phyloP scores from a whole-genome alignment of 208 protist genomes.

The Wallacemonas sp. region DNA sequence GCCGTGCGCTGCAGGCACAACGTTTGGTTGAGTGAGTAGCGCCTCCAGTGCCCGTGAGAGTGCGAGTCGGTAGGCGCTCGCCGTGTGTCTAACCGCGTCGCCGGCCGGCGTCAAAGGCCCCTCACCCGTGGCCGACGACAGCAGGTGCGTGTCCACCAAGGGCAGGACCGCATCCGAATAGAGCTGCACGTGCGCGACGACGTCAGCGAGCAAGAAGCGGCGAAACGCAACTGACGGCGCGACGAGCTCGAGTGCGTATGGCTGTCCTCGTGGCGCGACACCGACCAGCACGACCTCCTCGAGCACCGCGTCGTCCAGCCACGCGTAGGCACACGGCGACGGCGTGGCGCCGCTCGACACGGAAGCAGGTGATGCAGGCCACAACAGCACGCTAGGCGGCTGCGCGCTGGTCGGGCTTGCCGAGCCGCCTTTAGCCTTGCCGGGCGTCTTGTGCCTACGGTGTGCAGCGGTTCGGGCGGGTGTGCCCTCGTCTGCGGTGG shows the following conservation, averaged over 20 bases:
- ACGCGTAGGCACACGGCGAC: background rate
- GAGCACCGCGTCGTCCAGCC: conserved; percentile 48
- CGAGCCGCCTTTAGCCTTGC: too few species aligned
- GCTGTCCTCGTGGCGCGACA: conserved; percentile 41
- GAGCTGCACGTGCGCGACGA: background rate
- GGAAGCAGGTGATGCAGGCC: too few species aligned
- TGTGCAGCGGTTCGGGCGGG: too few species aligned
- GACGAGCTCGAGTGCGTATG: conserved; percentile 49
- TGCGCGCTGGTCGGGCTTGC: too few species aligned
- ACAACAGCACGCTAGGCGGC: too few species aligned
- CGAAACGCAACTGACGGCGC: conserved; percentile 38
- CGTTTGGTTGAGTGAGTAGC: background rate
- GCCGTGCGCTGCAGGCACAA: background rate
- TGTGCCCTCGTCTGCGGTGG: too few species aligned
- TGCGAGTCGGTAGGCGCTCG: background rate
- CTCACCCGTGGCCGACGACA: background rate
- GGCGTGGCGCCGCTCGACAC: background rate
- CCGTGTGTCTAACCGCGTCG: background rate
- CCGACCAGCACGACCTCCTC: conserved; percentile 58
- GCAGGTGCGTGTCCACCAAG: background rate
- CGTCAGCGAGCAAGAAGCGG: conserved; percentile 14
- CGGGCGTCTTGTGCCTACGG: too few species aligned
- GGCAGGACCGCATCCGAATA: background rate
- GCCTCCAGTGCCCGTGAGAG: background rate
- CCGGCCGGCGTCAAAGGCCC: background rate